These are phyloP conservation scores for Erythrobasidium hasegawianum DNA, from an alignment of 1,284 basidiomycete species.

Conservation along the genomic window DNA sequence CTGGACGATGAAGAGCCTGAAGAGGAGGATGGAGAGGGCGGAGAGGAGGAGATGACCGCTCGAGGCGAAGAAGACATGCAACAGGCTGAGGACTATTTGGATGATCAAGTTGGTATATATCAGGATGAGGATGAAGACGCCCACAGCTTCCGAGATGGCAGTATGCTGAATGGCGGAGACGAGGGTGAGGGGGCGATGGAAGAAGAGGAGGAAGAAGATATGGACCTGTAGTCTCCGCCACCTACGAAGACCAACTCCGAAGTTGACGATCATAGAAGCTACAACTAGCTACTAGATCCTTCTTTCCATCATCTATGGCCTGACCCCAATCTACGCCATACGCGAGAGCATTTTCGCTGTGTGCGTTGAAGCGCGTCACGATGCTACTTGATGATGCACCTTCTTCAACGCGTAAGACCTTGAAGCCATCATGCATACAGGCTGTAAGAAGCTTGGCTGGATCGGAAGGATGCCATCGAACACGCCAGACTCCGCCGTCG, in stretches of 20 bases:
- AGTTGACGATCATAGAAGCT: slow-evolving; percentile 93
- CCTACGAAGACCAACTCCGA: slow-evolving; percentile 63
- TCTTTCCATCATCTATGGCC: slow-evolving; percentile 42
- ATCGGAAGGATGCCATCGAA: slow-evolving; percentile 84
- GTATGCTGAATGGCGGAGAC: no score
- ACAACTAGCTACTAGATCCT: slow-evolving; percentile 73
- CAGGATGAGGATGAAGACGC: no score
- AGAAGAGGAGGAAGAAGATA: slow-evolving; percentile 2
- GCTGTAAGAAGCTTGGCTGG: slow-evolving; percentile 72
- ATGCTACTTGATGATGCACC: slow-evolving; percentile 48
- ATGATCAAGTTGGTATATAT: no score
- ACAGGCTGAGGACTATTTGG: background rate
- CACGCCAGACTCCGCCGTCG: slow-evolving; percentile 90
- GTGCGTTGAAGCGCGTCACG: slow-evolving; percentile 66
- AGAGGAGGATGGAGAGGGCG: slow-evolving; percentile 25
- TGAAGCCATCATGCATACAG: slow-evolving; percentile 97
- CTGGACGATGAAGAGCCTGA: slow-evolving; percentile 30
- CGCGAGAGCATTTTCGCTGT: slow-evolving; percentile 66
- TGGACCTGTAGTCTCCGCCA: background rate
- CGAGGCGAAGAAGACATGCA: background rate
- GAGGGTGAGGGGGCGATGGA: background rate
- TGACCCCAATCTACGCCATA: slow-evolving; percentile 96
- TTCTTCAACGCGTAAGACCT: slow-evolving; percentile 60
- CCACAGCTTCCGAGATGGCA: no score
- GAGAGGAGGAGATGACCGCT: background rate